phyloP scores from a whole-genome alignment of 108 stramenopile genomes.

The Stephanodiscus minutulus region DNA sequence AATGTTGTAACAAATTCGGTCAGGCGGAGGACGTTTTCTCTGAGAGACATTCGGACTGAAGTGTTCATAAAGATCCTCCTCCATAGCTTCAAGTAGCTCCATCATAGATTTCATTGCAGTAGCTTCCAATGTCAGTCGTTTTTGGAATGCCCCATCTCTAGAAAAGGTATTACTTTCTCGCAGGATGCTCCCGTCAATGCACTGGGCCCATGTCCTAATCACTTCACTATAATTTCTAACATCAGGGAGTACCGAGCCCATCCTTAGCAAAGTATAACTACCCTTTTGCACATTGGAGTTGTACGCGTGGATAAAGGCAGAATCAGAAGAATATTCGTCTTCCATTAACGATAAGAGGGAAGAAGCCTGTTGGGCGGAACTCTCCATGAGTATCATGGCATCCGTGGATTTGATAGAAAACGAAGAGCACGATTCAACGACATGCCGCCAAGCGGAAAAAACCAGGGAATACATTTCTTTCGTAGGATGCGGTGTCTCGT shows the following conservation, averaged over 20 bases:
- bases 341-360: slow-evolving; percentile 28
- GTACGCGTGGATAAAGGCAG: slow-evolving; percentile 24
- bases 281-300: slow-evolving; percentile 24
- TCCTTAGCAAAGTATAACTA: slow-evolving; percentile 15
- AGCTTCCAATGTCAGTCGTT: slow-evolving; percentile 29
- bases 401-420: slow-evolving; percentile 19
- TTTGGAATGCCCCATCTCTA: slow-evolving; percentile 21
- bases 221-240: slow-evolving; percentile 44
- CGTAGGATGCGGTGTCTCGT: slow-evolving; percentile 38
- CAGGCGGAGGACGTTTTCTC: slow-evolving; percentile 34
- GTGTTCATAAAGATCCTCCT: slow-evolving; percentile 35
- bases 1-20: slow-evolving; percentile 43
- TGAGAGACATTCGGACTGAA: slow-evolving; percentile 5
- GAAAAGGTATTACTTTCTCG: background rate
- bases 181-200: slow-evolving; percentile 23
- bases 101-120: slow-evolving; percentile 38
- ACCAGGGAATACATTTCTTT: slow-evolving; percentile 42
- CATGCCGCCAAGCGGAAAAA: slow-evolving; percentile 38
- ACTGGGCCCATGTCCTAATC: slow-evolving; percentile 27
- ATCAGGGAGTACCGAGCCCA: slow-evolving; percentile 29
- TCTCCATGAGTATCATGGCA: slow-evolving; percentile 27
- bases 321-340: slow-evolving; percentile 23
- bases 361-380: slow-evolving; percentile 22
- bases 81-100: slow-evolving; percentile 50
- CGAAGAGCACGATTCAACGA: slow-evolving; percentile 20